Conservation (phyloP, 306 rosid species). For the Trifolium pratense region DNA sequence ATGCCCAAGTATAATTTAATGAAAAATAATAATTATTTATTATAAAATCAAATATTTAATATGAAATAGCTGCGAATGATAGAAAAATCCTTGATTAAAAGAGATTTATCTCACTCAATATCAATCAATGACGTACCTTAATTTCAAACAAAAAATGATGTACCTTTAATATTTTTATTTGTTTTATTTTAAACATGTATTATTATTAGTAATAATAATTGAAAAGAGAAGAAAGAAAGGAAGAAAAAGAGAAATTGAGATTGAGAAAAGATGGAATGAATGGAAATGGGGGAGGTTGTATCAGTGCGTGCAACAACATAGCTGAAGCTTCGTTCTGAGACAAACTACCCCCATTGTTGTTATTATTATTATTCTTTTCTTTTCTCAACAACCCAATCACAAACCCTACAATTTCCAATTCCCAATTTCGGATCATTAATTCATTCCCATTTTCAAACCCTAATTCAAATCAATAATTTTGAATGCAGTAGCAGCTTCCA, state of each 20-base stretch:
- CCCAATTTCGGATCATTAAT: not conserved
- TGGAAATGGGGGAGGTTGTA: constrained; percentile 11
- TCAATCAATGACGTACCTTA: too few species aligned
- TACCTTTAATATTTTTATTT: too few species aligned
- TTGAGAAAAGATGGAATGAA: constrained; percentile 20
- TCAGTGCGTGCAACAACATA: not conserved
- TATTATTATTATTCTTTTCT: not conserved
- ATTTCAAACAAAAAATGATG: too few species aligned
- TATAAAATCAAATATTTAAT: too few species aligned
- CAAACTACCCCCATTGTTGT: constrained; percentile 4
- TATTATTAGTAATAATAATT: too few species aligned
- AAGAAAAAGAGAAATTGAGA: not conserved
- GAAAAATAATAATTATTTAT: too few species aligned
- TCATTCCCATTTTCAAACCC: constrained; percentile 28
- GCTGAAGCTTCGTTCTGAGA: constrained; percentile 16
- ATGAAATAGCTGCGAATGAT: too few species aligned
- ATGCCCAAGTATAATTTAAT: too few species aligned
- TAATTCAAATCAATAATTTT: constrained; percentile 26
- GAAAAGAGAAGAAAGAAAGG: not conserved
- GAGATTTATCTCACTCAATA: too few species aligned
- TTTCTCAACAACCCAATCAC: constrained; percentile 19
- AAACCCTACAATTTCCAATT: not conserved
- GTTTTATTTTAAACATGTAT: too few species aligned
- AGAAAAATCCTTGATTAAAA: too few species aligned
- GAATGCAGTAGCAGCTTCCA: constrained; percentile 17